Base-by-base conservation (phyloP, 169 alveolate species). In the Theileria equi region DNA sequence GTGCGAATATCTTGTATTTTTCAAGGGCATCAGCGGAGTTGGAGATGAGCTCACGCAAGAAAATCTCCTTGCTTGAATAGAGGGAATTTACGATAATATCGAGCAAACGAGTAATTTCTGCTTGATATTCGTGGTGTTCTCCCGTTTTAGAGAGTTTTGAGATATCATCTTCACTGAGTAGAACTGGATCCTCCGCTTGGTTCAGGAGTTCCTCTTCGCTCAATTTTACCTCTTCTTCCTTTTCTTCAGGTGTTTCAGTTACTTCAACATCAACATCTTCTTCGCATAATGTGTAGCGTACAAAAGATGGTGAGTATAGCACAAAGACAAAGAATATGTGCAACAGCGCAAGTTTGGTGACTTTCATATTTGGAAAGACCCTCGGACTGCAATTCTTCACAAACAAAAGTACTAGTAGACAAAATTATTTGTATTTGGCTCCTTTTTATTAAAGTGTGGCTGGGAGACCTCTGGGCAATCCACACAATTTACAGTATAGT, bases 1-100 rank as follows among this genome's bases (percentile, higher is more conserved):
- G 36, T 5, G 82, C 82, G 32, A 79, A 34, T 48, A 93, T 94
- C 64, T 96, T 81, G 50, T 94, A 90, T 69, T 97, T 97, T 77
- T 97, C 99, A 63, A 96, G 86, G 4, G 99, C 99, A 87, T 97
- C 99, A 1, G 98, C 97, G 19, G 99, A 96, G 85, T 97, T 97
- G 34, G 99, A 97, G 50, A 97, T 95, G 52, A 96, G 88, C 81
- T 97, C 99, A 64, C 99, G 72, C 52, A 93, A 80, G 89, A 98
- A 98, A 6, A 98, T 98, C 67, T 98, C 99, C 87, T 97, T 96
- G 74, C 97, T 95, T 5, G 99, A 93, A 91, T 98, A 98, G 32
- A 98, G 90, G 13, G 99, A 96, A 91, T 98, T 97, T 45, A 98
- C 97, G 63, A 98, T 95, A 48, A 98, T 97, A 81, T 98, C 99